Percentiles rank a stretch among this genome's conserved stretches.
These are phyloP conservation scores for Trametes cinnabarina DNA, from an alignment of 768 basidiomycete genomes.

Conservation along the genomic window DNA sequence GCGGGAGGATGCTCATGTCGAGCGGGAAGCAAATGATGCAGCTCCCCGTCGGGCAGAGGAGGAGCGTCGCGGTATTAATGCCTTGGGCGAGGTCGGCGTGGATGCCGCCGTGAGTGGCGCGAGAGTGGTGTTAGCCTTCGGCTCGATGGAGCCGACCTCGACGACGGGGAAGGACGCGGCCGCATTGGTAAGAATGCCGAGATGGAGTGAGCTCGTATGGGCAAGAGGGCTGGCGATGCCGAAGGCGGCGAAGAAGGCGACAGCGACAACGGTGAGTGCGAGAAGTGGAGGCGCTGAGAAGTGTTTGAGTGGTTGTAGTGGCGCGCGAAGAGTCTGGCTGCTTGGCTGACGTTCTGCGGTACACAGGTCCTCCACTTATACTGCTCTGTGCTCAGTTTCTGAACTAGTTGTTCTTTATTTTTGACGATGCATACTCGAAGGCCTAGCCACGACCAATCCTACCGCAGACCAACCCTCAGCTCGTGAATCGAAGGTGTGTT, in stretches of 20 bases:
- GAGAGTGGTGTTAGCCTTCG: background rate
- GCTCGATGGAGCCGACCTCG: background rate
- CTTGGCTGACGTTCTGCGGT: background rate
- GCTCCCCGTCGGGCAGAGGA: background rate
- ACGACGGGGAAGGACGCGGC: background rate
- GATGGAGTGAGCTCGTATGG: background rate
- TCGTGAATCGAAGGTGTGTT: too few species aligned
- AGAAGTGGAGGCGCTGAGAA: too few species aligned
- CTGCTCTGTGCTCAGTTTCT: background rate
- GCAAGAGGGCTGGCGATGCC: constrained; percentile 38
- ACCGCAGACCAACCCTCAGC: too few species aligned
- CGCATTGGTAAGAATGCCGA: background rate
- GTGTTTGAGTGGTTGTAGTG: background rate
- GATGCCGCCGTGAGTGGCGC: background rate
- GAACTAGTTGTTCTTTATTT: too few species aligned
- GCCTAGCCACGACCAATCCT: too few species aligned
- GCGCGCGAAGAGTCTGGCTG: background rate
- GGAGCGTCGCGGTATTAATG: background rate
- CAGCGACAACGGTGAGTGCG: background rate
- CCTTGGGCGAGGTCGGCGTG: background rate
- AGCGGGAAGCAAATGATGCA: constrained; percentile 6
- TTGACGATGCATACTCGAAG: too few species aligned
- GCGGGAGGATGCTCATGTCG: constrained; percentile 6
- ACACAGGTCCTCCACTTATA: background rate
- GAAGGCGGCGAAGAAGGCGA: background rate